Percentiles rank a stretch among this genome's conserved stretches.
Conservation (phyloP, 106 monocot genomes). For the Triglochin maritima region DNA sequence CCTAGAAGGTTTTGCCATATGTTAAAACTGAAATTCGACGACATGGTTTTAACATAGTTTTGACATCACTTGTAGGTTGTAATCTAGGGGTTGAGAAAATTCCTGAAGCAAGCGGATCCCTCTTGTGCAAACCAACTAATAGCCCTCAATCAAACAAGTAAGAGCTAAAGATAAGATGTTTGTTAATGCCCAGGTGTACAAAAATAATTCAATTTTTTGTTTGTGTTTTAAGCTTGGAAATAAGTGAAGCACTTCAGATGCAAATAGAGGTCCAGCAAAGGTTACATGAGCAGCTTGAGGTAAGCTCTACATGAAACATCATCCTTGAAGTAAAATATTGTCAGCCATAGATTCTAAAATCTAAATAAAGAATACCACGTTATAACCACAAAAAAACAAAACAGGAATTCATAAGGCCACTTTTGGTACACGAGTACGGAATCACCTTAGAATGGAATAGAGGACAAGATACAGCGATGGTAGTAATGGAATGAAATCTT, state of each 20-base stretch:
- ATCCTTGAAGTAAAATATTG: too few relatives aligned
- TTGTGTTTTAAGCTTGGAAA: slow-evolving; percentile 44
- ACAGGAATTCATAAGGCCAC: too few relatives aligned
- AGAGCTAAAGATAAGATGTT: slow-evolving; percentile 1
- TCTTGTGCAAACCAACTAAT: slow-evolving; percentile 13
- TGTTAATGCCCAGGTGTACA: background rate
- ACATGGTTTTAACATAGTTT: background rate
- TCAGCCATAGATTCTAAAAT: too few relatives aligned
- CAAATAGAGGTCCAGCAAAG: slow-evolving; percentile 83
- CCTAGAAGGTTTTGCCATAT: background rate
- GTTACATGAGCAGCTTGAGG: slow-evolving; percentile 89
- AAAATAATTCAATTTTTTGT: background rate
- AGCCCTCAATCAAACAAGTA: slow-evolving; percentile 54
- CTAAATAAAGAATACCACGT: too few relatives aligned
- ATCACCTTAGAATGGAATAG: too few relatives aligned
- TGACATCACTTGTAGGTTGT: slow-evolving; percentile 6
- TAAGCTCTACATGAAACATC: slow-evolving; percentile 2
- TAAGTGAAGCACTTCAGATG: slow-evolving; percentile 77
- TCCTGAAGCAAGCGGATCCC: slow-evolving; percentile 25
- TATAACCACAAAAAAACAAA: too few relatives aligned
- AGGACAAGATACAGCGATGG: too few relatives aligned
- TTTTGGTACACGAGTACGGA: too few relatives aligned
- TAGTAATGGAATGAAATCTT: too few relatives aligned
- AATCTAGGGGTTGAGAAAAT: slow-evolving; percentile 24
- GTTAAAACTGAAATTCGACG: background rate